Evolutionary conservation across 371 early-diverging fungal genomes (phyloP), one percentile per base, ranked within the genome.

Genomic region (Rhizopus sp.): DNA sequence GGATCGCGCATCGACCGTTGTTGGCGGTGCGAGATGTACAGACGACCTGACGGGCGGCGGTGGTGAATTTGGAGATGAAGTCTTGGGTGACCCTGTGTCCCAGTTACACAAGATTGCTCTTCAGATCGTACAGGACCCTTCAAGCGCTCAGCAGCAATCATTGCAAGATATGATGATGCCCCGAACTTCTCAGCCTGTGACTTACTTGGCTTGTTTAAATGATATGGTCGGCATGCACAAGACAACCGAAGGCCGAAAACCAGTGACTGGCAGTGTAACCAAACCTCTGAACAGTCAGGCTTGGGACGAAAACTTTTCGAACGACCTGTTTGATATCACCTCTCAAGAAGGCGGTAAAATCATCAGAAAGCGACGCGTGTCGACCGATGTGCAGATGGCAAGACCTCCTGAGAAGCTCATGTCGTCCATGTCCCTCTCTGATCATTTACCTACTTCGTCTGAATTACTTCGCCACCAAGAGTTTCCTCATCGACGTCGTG

Each of bases 81-180:
- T 64, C 0, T 59, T 77, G 2, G 80, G 80, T 30, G 80, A 80
- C 63, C 92, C 94, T 1, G 90, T 96, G 0, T 91, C 91, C 13
- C 95, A 94, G 67, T 76, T 96, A 42, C 94, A 96, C 77, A 93
- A 93, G 74, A 85, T 94, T 4, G 91, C 93, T 0, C 86, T 95
- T 62, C 89, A 94, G 72, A 82, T 92, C 52, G 81, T 83, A 5
- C 76, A 79, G 23, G 71, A 73, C 6, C 63, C 74, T 1, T 29
- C 60, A 2, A 35, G 42, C 58, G n/a, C 32, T 10, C 23, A 23
- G 23, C 23, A 23, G 23, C 55, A 50, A 38, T 39, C 56, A 2
- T 15, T 57, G 8, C 52, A 62, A 1, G 51, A 51, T 17, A 4
- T 12, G 4, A 59, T 59, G 59, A 57, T 73, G 63, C 73, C 83